Percentiles rank a stretch among this genome's conserved stretches.
These are phyloP conservation scores for Talaromyces sp. DNA, from an alignment of 2,329 filamentous ascomycete genomes.

Conservation along the genomic window DNA sequence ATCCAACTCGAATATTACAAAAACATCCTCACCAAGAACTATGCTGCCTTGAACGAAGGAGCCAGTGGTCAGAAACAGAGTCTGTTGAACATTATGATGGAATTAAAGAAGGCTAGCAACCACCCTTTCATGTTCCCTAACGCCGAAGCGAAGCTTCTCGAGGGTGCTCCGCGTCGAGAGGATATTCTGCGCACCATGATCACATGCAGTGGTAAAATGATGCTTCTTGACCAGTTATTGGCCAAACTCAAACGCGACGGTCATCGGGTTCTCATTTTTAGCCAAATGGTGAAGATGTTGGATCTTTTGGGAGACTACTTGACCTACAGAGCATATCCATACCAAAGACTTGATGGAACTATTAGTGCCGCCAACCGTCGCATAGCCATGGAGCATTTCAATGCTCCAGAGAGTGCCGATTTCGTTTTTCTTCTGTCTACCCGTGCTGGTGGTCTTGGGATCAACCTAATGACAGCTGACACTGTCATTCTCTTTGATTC, in stretches of 20 bases:
- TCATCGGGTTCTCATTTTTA: slow-evolving; percentile 95
- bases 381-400: slow-evolving; percentile 97
- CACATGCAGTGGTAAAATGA: slow-evolving; percentile 98
- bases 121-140: slow-evolving; percentile 97
- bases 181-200: slow-evolving; percentile 90
- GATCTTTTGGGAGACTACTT: slow-evolving; percentile 95
- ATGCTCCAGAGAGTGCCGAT: slow-evolving; percentile 90
- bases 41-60: slow-evolving; percentile 86
- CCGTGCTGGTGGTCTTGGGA: slow-evolving; percentile 91
- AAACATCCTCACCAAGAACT: slow-evolving; percentile 95
- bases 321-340: slow-evolving; percentile 86
- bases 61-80: slow-evolving; percentile 90
- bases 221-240: slow-evolving; percentile 92
- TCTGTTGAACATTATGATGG: slow-evolving; percentile 98
- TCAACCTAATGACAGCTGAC: slow-evolving; percentile 98
- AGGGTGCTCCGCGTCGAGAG: slow-evolving; percentile 74
- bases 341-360: slow-evolving; percentile 91
- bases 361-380: slow-evolving; percentile 83
- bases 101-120: slow-evolving; percentile 97
- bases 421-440: slow-evolving; percentile 96
- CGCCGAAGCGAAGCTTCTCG: slow-evolving; percentile 82
- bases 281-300: slow-evolving; percentile 98
- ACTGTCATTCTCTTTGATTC: slow-evolving; percentile 98
- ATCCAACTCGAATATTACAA: slow-evolving; percentile 98
- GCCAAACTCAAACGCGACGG: slow-evolving; percentile 89